A percentile compares a stretch with the other conserved stretches of the same genome.
These are phyloP conservation scores for Rhizopus arrhizus DNA, from an alignment of 371 early-diverging fungal genomes.

Conservation along the genomic window DNA sequence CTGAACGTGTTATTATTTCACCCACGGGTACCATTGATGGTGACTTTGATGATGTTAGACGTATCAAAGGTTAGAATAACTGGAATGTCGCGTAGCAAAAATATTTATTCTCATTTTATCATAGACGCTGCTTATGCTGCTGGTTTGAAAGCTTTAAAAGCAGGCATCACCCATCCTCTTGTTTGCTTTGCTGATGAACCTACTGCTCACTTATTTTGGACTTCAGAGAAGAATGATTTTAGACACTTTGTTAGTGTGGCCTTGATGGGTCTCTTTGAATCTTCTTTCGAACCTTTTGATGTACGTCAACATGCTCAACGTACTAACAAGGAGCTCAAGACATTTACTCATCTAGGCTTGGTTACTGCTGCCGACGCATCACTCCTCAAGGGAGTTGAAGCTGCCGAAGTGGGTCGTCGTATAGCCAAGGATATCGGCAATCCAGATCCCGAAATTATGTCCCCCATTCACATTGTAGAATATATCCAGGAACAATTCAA, in stretches of 20 bases:
- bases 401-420: slow-evolving; percentile 79
- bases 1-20: slow-evolving; percentile 67
- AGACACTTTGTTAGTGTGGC: slow-evolving; percentile 72
- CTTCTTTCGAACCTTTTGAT: slow-evolving; percentile 77
- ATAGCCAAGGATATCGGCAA: slow-evolving; percentile 79
- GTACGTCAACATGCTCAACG: slow-evolving; percentile 71
- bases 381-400: slow-evolving; percentile 53
- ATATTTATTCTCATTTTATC: not conserved
- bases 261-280: slow-evolving; percentile 72
- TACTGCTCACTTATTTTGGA: slow-evolving; percentile 26
- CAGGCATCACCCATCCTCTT: slow-evolving; percentile 62
- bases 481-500: slow-evolving; percentile 64
- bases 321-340: slow-evolving; percentile 41
- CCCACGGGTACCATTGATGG: slow-evolving; percentile 72
- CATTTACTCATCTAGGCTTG: slow-evolving; percentile 58
- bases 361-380: slow-evolving; percentile 35
- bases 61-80: slow-evolving; percentile 51
- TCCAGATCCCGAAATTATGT: slow-evolving; percentile 87
- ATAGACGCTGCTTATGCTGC: slow-evolving; percentile 67
- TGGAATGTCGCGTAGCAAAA: not conserved
- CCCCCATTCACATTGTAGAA: slow-evolving; percentile 75
- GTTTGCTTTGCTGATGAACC: slow-evolving; percentile 66
- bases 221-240: slow-evolving; percentile 57
- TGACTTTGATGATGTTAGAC: slow-evolving; percentile 85
- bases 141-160: slow-evolving; percentile 65